These are phyloP conservation scores for Neofusicoccum sp. DNA, from an alignment of 2,329 filamentous ascomycete genomes.

Conservation along the genomic window DNA sequence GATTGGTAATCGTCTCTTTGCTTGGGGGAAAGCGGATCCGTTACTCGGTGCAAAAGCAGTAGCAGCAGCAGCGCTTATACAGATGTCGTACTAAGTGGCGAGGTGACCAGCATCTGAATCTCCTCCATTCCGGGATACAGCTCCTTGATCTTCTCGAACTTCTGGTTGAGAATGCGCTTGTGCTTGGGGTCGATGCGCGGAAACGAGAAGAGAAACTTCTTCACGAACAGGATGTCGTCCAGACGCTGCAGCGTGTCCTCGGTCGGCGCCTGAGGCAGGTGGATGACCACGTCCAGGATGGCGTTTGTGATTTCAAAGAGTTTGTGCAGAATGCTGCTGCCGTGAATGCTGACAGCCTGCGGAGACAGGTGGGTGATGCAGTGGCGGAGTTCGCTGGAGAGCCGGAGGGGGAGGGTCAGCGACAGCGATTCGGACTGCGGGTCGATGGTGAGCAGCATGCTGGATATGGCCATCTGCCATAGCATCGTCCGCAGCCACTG, in stretches of 20 bases:
- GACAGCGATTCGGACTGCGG: constrained; percentile 43
- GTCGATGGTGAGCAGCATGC: constrained; percentile 40
- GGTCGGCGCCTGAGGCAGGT: constrained; percentile 51
- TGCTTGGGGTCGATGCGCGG: constrained; percentile 52
- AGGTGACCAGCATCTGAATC: constrained; percentile 15
- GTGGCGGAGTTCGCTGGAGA: constrained; percentile 48
- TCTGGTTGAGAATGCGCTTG: constrained; percentile 47
- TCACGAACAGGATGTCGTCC: constrained; percentile 58
- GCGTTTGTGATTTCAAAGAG: constrained; percentile 64
- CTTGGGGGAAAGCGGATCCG: no score
- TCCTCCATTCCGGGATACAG: constrained; percentile 37
- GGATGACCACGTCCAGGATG: constrained; percentile 60
- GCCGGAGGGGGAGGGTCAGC: constrained; percentile 48
- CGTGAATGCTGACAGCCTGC: constrained; percentile 57
- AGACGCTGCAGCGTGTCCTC: constrained; percentile 53
- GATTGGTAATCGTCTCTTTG: no score
- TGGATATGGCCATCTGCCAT: constrained; percentile 55
- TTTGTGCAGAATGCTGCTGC: constrained; percentile 60
- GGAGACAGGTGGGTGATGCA: constrained; percentile 46
- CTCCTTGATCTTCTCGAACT: constrained; percentile 41
- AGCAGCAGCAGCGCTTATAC: no score
- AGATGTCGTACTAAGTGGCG: constrained; percentile 2
- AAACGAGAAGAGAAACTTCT: constrained; percentile 54
- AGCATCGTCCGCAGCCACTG: constrained; percentile 54
- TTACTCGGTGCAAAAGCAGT: no score